Conservation (phyloP, 2,329 filamentous ascomycete genomes). For the Aureobasidium sp. region DNA sequence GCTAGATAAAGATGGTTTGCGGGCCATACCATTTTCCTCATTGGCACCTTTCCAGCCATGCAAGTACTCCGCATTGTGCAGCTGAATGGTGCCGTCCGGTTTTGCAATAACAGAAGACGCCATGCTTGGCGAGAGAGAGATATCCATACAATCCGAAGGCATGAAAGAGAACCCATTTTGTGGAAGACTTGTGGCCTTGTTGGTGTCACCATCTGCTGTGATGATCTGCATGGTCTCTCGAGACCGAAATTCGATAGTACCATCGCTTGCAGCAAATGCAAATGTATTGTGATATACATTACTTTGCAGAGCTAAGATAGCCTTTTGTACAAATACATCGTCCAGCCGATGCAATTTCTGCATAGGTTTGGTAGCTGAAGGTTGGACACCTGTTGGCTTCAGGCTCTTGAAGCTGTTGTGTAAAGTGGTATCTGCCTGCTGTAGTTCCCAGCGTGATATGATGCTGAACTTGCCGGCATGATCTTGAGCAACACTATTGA, state of each 20-base stretch:
- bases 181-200: conserved; percentile 60
- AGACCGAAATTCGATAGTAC: conserved; percentile 73
- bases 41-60: conserved; percentile 22
- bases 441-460: conserved; percentile 75
- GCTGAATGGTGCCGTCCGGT: conserved; percentile 36
- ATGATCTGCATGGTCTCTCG: conserved; percentile 61
- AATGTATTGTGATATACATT: conserved; percentile 66
- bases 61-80: conserved; percentile 37
- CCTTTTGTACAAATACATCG: conserved; percentile 62
- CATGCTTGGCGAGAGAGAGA: conserved; percentile 43
- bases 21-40: neutral
- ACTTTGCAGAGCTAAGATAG: conserved; percentile 60
- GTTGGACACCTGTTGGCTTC: conserved; percentile 20
- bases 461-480: conserved; percentile 50
- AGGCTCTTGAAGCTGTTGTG: conserved; percentile 33
- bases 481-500: conserved; percentile 52
- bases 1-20: neutral
- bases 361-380: conserved; percentile 18
- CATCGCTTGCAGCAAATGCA: conserved; percentile 70
- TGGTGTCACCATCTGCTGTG: conserved; percentile 56
- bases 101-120: conserved; percentile 40
- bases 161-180: conserved; percentile 73
- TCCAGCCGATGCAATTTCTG: conserved; percentile 54
- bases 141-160: conserved; percentile 44
- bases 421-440: conserved; percentile 37